Base-by-base conservation (phyloP, 2,329 filamentous ascomycete genomes). In the Achaetomium macrosporum region DNA sequence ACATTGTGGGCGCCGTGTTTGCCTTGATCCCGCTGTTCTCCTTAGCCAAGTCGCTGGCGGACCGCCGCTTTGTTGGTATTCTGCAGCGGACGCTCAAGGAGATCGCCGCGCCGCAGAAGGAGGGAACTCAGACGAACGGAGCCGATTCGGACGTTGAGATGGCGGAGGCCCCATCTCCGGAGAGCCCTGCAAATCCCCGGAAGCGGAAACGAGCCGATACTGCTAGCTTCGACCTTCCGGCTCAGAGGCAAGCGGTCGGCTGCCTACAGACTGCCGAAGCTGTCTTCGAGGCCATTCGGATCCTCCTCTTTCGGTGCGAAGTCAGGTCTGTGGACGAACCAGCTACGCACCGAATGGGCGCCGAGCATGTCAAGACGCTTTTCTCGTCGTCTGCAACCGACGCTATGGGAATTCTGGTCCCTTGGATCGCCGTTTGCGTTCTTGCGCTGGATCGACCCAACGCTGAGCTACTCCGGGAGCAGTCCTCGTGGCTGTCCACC, bases 1-100 rank as follows among this genome's bases (percentile, higher is more conserved):
- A 71, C 30, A 76, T 90, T 35, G 66, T 90, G 20, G 73, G 74
- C 42, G 77, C 76, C 54, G 73, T 86, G 44, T 76, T 88, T 50
- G 72, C 76, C 46, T 72, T 82, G n/a, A 80, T 92, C 16, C 84
- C 88, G 0, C 72, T 83, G 0, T 83, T 86, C 42, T 84, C 82
- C 11, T 74, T 88, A 20, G 87, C 88, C 9, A 83, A 83, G 53
- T 82, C 87, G 4, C 75, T 95, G 7, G 83, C 81, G 19, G 84
- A 90, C 53, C 76, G 84, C 52, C 78, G 81, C 42, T 88, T 95
- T 49, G 70, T 87, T 33, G 69, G 71, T 1, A 78, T 89, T 10
- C 66, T 95, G 40, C 81, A 84, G 61, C 78, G 82, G 61, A 81
- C 84, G 0, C 69, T 90, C 44, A 75, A 80, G 44, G 85, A 90